Base-by-base conservation (phyloP, 805 yeast genomes). In the Metschnikowia colocasiae region DNA sequence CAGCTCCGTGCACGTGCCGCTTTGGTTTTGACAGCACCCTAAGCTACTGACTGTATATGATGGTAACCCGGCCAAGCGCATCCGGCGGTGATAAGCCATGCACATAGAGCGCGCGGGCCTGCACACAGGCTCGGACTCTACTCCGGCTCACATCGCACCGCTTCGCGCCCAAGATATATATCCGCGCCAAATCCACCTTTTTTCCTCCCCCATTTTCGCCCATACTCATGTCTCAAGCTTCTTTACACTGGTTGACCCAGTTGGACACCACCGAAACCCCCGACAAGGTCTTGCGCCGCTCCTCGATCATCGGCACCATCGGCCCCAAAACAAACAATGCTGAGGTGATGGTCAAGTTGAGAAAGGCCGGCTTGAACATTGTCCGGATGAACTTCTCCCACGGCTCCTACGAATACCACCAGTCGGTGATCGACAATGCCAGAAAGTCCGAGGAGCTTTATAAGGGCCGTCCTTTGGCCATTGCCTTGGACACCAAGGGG, bases 361-460 rank as follows among this genome's bases (percentile, higher is more conserved):
- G 99, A 80, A 87, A 89, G 74, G 97, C 97, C 54, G 99, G 99
- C 67, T 80, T 94, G 61, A 94, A 92, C 82, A 88, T 94, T 68
- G 98, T 89, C 47, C 87, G 99, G 71, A 90, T 94, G 97, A 94
- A 94, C 85, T 94, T 94, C 78, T 88, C 97, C 58, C 99, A 94
- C 78, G 99, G 99, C 63, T 81, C 96, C 44, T 84, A 94, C 76
- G 97, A 91, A 64, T 94, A 94, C 83, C 99, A 94, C 75, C 97
- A 91, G 76, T 76, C 88, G 54, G 99, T 94, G 63, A 77, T 94
- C 70, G 97, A 92, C 81, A 92, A 94, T 67, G 89, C 97, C 61
- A 86, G 95, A 75, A 83, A 89, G 73, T 90, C 97, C 56, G 97
- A 87, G 74, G 83, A 83, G 71, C 69, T 85, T 48, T 90, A 85